These are phyloP conservation scores for Metschnikowia henanensis DNA, from an alignment of 805 yeast species.

Conservation along the genomic window DNA sequence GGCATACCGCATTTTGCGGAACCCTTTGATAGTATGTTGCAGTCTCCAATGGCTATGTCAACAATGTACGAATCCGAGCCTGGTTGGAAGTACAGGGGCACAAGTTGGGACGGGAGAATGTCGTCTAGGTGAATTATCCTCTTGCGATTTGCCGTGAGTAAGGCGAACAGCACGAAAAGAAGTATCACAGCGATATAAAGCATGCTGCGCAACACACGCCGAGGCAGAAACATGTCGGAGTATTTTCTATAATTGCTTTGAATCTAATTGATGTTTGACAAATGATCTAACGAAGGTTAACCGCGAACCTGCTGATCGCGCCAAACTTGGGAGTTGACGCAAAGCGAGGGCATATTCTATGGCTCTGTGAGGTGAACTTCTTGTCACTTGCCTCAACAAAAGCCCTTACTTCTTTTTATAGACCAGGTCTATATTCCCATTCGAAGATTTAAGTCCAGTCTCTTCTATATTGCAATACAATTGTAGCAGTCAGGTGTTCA, in stretches of 20 bases:
- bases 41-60: constrained; percentile 41
- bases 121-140: constrained; percentile 32
- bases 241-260: too few species aligned
- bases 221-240: constrained; percentile 28
- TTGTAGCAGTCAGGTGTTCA: too few species aligned
- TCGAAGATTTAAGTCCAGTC: too few species aligned
- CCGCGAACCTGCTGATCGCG: background rate
- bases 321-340: background rate
- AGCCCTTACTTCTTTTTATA: too few species aligned
- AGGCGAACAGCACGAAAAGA: constrained; percentile 21
- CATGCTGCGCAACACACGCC: constrained; percentile 30
- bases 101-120: constrained; percentile 12
- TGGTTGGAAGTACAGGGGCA: constrained; percentile 45
- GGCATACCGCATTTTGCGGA: constrained; percentile 16
- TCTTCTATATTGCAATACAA: too few species aligned
- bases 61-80: constrained; percentile 37
- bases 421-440: too few species aligned
- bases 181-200: constrained; percentile 22
- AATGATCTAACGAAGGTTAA: background rate
- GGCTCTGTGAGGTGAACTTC: too few species aligned
- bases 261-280: too few species aligned
- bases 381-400: too few species aligned
- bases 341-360: background rate
- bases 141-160: constrained; percentile 40
- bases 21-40: constrained; percentile 22